Conservation (phyloP, 192 early-diverging fungal species). For the Thamnidium elegans region DNA sequence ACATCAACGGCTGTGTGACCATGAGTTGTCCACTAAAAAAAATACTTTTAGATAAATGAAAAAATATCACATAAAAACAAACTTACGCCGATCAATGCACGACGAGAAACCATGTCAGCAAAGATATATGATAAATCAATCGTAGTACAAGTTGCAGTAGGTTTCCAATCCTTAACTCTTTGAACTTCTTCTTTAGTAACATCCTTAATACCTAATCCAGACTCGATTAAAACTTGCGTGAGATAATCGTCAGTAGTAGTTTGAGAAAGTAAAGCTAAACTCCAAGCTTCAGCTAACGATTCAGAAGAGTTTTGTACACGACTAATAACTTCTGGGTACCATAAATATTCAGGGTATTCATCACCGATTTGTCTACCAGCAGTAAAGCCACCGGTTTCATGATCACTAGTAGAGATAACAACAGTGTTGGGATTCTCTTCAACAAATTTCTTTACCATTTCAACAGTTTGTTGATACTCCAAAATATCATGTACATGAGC, state of each 20-base stretch:
- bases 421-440: constrained; percentile 47
- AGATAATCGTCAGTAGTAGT: constrained; percentile 26
- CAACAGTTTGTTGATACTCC: constrained; percentile 55
- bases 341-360: constrained; percentile 48
- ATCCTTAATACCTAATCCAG: constrained; percentile 74
- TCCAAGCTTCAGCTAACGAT: constrained; percentile 15
- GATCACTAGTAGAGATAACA: constrained; percentile 56
- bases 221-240: constrained; percentile 56
- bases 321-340: constrained; percentile 70
- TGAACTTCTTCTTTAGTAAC: constrained; percentile 63
- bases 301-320: constrained; percentile 70
- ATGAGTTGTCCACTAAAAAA: constrained; percentile 71
- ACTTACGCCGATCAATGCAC: constrained; percentile 59
- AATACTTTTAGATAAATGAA: neutral
- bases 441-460: constrained; percentile 43
- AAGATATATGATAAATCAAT: constrained; percentile 44
- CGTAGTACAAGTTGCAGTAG: constrained; percentile 17
- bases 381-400: constrained; percentile 62
- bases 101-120: constrained; percentile 47
- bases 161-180: constrained; percentile 38
- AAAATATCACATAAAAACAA: constrained; percentile 5
- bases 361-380: constrained; percentile 35
- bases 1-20: constrained; percentile 96
- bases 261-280: neutral
- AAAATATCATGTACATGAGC: constrained; percentile 57